Base-by-base conservation (phyloP, 805 yeast genomes). In the Yarrowia sp. region DNA sequence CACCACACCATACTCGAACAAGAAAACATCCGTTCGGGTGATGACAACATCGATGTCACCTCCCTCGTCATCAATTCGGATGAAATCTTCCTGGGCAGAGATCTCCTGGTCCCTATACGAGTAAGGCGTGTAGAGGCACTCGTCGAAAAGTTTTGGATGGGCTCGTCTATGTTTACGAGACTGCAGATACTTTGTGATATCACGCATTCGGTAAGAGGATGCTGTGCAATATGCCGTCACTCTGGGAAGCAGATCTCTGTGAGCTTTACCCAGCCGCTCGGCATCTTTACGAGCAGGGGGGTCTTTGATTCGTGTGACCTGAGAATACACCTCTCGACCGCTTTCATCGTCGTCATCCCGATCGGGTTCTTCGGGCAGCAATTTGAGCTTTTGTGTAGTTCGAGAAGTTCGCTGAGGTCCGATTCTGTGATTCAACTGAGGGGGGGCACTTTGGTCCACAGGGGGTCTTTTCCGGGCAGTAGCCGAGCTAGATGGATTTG, bases 221-320 rank as follows among this genome's bases (percentile, higher is more conserved):
- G 98, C 92, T 0, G 98, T 94, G 79, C 98, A 94, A 76, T 92
- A 95, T 2, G 97, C 97, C 0, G 98, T 94, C 1, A 93, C 97
- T 71, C 99, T 82, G 3, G 99, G 98, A 69, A 95, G 82, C 71
- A 92, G 79, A 42, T 89, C 89, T 70, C 98, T 74, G 74, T 89
- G 94, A 71, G 87, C 87, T 77, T 93, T 95, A 3, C 97, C 97
- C 69, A 95, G 81, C 64, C 93, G 86, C 76, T 93, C 97, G 0
- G 99, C 98, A 81, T 94, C 98, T 72, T 87, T 89, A 73, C 98
- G 82, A 0, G 98, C 98, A 0, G 95, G 89, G 22, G 89, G 84
- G 72, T 94, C 98, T 42, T 89, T 91, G 71, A 93, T 93, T 70
- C 89, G 84, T 68, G 88, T 85, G 11, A 91, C 92, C 75, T 93